A percentile compares a stretch with the other conserved stretches of the same genome.
Conservation (phyloP, 495 filamentous ascomycete species). For the Emericellopsis terricola region DNA sequence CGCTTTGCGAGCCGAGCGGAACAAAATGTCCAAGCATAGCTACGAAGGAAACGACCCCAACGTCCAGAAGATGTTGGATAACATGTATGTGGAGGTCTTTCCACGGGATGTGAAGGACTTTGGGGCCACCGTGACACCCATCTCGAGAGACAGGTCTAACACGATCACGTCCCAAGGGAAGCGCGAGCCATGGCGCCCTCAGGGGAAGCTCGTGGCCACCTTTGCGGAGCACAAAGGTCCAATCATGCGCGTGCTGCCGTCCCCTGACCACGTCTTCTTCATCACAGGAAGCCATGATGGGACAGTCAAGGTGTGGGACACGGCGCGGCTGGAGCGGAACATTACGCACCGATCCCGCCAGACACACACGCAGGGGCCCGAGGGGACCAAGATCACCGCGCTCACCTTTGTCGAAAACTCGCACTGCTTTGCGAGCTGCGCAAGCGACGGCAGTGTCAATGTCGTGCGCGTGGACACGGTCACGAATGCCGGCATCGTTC, state of each 20-base stretch:
- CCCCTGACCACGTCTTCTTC: slow-evolving; percentile 91
- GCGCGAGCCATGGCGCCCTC: slow-evolving; percentile 60
- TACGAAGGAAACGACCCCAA: slow-evolving; percentile 82
- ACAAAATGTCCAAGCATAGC: slow-evolving; percentile 37
- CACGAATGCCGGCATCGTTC: slow-evolving; percentile 33
- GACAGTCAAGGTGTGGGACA: slow-evolving; percentile 86
- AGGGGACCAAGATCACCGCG: slow-evolving; percentile 53
- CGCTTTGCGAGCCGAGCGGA: slow-evolving; percentile 13
- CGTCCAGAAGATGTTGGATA: slow-evolving; percentile 70
- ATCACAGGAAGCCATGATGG: slow-evolving; percentile 87
- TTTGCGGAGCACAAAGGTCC: slow-evolving; percentile 76
- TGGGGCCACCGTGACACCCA: slow-evolving; percentile 64
- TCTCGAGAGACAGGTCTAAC: slow-evolving; percentile 40
- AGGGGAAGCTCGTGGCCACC: slow-evolving; percentile 64
- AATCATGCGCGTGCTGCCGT: slow-evolving; percentile 64
- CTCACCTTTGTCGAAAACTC: slow-evolving; percentile 88
- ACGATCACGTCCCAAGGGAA: slow-evolving; percentile 26
- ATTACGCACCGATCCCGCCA: slow-evolving; percentile 74
- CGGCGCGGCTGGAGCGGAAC: slow-evolving; percentile 73
- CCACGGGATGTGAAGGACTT: slow-evolving; percentile 63
- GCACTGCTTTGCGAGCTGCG: slow-evolving; percentile 78
- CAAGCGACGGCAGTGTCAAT: slow-evolving; percentile 78
- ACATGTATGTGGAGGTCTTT: slow-evolving; percentile 80
- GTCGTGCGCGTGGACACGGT: slow-evolving; percentile 72
- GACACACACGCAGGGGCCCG: slow-evolving; percentile 58